These are phyloP conservation scores for Bifiguratus adelaidae DNA, from an alignment of 192 early-diverging fungal species.

Conservation along the genomic window DNA sequence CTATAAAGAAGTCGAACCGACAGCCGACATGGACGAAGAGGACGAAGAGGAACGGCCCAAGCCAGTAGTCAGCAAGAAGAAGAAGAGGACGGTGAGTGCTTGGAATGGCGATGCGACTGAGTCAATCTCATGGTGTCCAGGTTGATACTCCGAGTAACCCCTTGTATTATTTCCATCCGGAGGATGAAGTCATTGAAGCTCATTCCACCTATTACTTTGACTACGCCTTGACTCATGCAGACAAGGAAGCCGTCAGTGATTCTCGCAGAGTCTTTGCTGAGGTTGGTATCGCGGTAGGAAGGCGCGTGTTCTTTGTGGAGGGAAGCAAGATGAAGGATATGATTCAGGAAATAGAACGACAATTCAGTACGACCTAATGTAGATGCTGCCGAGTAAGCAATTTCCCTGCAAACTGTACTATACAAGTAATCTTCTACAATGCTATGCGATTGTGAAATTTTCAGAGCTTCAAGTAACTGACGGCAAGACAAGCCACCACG, in stretches of 20 bases:
- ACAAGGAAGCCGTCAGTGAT: constrained; percentile 52
- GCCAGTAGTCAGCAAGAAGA: constrained; percentile 26
- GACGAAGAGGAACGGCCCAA: constrained; percentile 15
- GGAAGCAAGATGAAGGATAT: not conserved
- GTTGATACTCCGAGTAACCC: not conserved
- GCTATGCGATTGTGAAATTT: too few species aligned
- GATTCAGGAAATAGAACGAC: not conserved
- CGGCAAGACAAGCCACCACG: too few species aligned
- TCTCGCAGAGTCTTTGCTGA: constrained; percentile 74
- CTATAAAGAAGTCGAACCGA: constrained; percentile 66
- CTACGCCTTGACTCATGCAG: constrained; percentile 62
- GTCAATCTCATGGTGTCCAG: not conserved
- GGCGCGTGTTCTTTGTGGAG: constrained; percentile 55
- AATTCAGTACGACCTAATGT: too few species aligned
- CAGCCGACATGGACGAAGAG: constrained; percentile 43
- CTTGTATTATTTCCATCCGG: constrained; percentile 64
- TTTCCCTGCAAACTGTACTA: too few species aligned
- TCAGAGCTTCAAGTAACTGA: too few species aligned
- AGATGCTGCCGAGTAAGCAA: too few species aligned
- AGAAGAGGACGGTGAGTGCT: constrained; percentile 26
- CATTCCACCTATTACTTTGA: constrained; percentile 69
- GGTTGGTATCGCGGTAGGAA: constrained; percentile 65
- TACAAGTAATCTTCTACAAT: too few species aligned
- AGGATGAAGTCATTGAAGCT: constrained; percentile 85
- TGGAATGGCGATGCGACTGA: too few species aligned